Evolutionary conservation across 441 rosid species (phyloP), one percentile per base, ranked within the genome.

Genomic region (Pelargonium australe): DNA sequence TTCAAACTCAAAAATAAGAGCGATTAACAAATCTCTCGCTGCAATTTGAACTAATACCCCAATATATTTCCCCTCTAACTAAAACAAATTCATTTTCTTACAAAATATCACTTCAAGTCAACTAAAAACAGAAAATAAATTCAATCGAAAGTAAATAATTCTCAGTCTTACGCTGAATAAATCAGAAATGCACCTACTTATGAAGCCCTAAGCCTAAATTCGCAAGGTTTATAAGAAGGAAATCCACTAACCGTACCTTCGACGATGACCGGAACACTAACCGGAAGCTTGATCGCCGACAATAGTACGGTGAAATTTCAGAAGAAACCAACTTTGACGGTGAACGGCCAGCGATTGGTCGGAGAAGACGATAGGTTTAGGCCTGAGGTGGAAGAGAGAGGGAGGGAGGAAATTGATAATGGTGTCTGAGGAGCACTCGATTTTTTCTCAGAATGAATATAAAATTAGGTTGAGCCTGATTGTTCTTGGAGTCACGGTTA

Each of bases 361-460:
- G 9, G 62, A 57, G 62, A 57, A 43, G 20, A 31, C 31, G 47
- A 55, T 62, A 25, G 10, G 34, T 62, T 62, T 62, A 25, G 64
- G 64, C 1, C 8, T 20, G 13, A 61, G 5, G 31, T 34, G 37
- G 37, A 34, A 4, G 40, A 34, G 64, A 63, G 67, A 75, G 25
- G 8, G 40, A 34, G 64, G 61, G 67, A 75, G 25, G 8, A 57
- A 57, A 57, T 57, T 57, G 28, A 34, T 34, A 34, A 34, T 34
- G 37, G 37, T 34, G 80, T 19, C 82, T 68, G 84, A 76, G 85
- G 79, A 81, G 77, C 85, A 85, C 82, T 72, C 62, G 89, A 86
- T 69, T 70, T 78, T 79, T 70, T 67, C 87, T 80, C 77, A 14
- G 43, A 61, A 49, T 64, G 20, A 71, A 77, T 44, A 66, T 34